These are phyloP conservation scores for Pyricularia sp. DNA, from an alignment of 2,329 filamentous ascomycete species.

Conservation along the genomic window DNA sequence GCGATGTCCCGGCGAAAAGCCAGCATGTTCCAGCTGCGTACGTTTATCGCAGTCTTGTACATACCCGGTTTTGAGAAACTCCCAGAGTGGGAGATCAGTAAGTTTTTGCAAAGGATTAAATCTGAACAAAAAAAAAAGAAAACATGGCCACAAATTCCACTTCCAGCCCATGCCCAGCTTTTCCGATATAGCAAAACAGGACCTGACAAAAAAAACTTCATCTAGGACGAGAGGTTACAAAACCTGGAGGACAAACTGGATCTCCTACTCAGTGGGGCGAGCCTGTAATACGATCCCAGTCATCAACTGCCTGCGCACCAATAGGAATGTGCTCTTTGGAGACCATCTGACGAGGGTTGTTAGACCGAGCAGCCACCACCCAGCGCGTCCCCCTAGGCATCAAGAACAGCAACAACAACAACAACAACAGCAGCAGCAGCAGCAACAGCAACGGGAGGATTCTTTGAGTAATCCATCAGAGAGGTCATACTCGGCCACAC, in stretches of 20 bases:
- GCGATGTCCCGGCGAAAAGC: constrained; percentile 41
- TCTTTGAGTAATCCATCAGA: background rate
- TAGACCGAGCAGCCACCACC: constrained; percentile 3
- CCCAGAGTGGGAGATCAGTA: constrained; percentile 3
- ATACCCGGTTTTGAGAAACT: constrained; percentile 12
- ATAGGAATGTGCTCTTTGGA: background rate
- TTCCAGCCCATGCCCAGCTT: background rate
- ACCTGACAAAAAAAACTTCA: background rate
- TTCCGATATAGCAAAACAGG: background rate
- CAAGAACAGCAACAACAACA: background rate
- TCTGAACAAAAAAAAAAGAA: background rate
- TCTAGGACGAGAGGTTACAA: constrained; percentile 38
- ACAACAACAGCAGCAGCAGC: background rate
- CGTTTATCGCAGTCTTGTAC: constrained; percentile 30
- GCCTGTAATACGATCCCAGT: constrained; percentile 16
- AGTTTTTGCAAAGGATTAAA: background rate
- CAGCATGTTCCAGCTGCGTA: constrained; percentile 39
- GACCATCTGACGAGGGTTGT: constrained; percentile 5
- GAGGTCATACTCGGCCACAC: background rate
- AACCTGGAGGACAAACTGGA: constrained; percentile 43
- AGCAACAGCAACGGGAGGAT: background rate
- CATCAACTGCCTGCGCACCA: constrained; percentile 1
- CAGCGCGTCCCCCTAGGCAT: background rate
- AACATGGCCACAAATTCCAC: background rate
- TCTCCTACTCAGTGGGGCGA: constrained; percentile 32